These are phyloP conservation scores for Amaranthus cruentus DNA, from an alignment of 148 eudicot species.

Conservation along the genomic window DNA sequence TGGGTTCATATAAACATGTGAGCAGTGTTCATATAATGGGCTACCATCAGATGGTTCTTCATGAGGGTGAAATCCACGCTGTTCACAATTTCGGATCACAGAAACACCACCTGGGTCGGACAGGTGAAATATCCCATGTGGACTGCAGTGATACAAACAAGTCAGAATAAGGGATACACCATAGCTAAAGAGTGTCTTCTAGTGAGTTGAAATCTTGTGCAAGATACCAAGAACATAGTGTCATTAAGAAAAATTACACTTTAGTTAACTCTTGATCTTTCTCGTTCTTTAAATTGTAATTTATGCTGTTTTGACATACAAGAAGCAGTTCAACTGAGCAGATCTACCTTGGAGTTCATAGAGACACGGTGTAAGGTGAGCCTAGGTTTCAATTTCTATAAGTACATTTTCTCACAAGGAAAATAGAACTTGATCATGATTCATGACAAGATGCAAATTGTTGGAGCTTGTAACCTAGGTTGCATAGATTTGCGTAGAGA, in stretches of 20 bases:
- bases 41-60: conserved; percentile 94
- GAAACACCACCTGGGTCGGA: conserved; percentile 91
- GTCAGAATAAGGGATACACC: neutral
- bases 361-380: neutral
- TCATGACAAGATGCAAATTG: neutral
- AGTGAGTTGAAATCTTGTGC: neutral
- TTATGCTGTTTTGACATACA: no score
- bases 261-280: no score
- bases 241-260: no score
- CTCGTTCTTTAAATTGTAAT: no score
- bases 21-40: conserved; percentile 94
- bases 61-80: conserved; percentile 97
- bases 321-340: neutral
- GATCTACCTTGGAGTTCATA: neutral
- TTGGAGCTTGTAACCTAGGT: neutral
- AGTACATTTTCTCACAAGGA: neutral
- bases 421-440: neutral
- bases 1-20: conserved; percentile 89
- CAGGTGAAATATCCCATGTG: conserved; percentile 94
- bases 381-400: neutral
- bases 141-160: conserved; percentile 44
- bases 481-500: no score
- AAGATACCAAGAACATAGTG: neutral
- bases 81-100: conserved; percentile 73
- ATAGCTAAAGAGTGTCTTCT: neutral